Conservation (phyloP, 768 basidiomycete genomes). For the Thelephora aurantiotincta region DNA sequence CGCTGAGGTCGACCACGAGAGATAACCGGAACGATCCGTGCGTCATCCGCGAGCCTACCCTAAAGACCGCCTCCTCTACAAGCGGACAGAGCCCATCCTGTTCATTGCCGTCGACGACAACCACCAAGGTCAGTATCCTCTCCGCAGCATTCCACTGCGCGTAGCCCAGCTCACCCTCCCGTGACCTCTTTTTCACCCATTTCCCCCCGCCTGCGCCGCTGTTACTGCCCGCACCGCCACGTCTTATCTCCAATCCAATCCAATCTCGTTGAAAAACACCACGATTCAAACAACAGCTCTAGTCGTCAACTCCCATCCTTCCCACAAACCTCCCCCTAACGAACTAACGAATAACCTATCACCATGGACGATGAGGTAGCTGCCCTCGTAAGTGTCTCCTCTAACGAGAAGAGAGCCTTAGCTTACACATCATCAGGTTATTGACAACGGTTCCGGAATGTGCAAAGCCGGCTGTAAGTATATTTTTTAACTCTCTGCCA, state of each 20-base stretch:
- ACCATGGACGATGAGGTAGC: conserved; percentile 56
- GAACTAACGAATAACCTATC: conserved; percentile 9
- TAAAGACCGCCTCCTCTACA: no score
- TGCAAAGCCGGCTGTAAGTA: conserved; percentile 97
- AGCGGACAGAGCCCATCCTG: no score
- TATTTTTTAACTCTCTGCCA: conserved; percentile 8
- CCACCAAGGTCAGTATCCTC: no score
- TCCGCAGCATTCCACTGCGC: no score
- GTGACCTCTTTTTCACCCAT: no score
- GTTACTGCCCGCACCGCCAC: no score
- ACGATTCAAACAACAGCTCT: neutral
- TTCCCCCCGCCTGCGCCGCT: no score
- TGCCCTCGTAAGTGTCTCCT: conserved; percentile 27
- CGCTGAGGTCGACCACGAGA: no score
- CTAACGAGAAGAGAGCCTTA: conserved; percentile 1
- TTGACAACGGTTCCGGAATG: conserved; percentile 96
- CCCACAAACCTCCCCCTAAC: conserved; percentile 9
- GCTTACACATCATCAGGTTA: conserved; percentile 35
- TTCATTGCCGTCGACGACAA: no score
- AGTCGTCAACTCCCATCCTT: neutral
- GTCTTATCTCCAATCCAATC: neutral
- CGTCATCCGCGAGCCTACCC: no score
- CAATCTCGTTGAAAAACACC: neutral
- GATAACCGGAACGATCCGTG: no score
- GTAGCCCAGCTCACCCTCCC: no score